Percentiles rank a stretch among this genome's conserved stretches.
These are phyloP conservation scores for Stromatinia cepivora DNA, from an alignment of 2,329 filamentous ascomycete species.

Conservation along the genomic window DNA sequence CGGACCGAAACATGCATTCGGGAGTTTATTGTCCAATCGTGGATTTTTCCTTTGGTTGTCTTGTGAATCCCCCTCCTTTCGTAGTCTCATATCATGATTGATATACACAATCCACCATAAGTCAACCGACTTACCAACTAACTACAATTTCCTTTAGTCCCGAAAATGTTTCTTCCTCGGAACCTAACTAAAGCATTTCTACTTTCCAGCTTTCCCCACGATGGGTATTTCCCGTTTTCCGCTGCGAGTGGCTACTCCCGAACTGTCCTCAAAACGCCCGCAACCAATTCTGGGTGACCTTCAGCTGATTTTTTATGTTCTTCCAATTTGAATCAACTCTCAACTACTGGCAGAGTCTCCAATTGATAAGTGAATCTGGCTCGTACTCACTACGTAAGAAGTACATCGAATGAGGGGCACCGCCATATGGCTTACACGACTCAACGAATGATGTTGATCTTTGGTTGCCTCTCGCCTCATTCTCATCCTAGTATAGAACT, in stretches of 20 bases:
- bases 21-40: not conserved
- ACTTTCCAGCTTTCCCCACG: not conserved
- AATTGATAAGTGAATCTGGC: not conserved
- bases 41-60: not conserved
- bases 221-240: not conserved
- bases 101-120: not conserved
- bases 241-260: not conserved
- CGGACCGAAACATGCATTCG: not conserved
- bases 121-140: not conserved
- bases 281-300: not conserved
- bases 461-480: not conserved
- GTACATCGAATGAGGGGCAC: not conserved
- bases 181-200: not conserved
- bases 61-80: not conserved
- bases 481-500: not conserved
- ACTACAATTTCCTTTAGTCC: not conserved
- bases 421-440: not conserved
- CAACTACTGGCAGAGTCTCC: not conserved
- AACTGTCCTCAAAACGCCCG: not conserved
- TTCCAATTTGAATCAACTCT: not conserved
- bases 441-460: not conserved
- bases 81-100: not conserved
- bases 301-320: not conserved
- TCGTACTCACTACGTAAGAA: not conserved
- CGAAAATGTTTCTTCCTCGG: not conserved